Conservation (phyloP, 805 yeast genomes). For the Dipodascus albidus region DNA sequence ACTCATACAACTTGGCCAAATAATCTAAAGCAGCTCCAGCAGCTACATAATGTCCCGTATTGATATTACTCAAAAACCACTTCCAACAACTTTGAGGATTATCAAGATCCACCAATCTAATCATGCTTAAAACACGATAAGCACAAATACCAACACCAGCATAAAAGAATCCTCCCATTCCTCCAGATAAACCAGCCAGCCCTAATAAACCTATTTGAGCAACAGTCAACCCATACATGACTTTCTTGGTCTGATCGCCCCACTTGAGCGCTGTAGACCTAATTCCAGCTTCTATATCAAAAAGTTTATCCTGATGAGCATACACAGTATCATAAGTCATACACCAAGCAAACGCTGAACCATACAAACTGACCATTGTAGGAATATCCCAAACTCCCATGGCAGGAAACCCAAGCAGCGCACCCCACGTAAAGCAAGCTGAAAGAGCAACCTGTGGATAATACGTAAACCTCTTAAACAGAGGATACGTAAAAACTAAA, state of each 20-base stretch:
- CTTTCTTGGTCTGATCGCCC: conserved; percentile 69
- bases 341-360: conserved; percentile 80
- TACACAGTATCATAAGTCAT: conserved; percentile 93
- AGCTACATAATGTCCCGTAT: conserved; percentile 36
- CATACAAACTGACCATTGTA: conserved; percentile 67
- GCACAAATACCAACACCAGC: conserved; percentile 55
- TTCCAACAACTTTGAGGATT: conserved; percentile 75
- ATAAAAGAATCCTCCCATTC: conserved; percentile 81
- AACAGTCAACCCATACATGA: conserved; percentile 49
- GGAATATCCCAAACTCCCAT: conserved; percentile 74
- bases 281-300: conserved; percentile 82
- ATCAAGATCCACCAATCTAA: conserved; percentile 64
- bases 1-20: conserved; percentile 18
- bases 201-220: conserved; percentile 57
- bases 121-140: conserved; percentile 56
- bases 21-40: conserved; percentile 29
- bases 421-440: conserved; percentile 89
- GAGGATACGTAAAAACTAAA: conserved; percentile 77
- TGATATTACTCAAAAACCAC: conserved; percentile 64
- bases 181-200: conserved; percentile 60
- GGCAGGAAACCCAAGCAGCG: conserved; percentile 89
- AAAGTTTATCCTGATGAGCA: conserved; percentile 93
- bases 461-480: conserved; percentile 89
- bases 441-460: conserved; percentile 84
- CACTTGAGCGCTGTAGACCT: conserved; percentile 93